Evolutionary conservation across 2,329 filamentous ascomycete species (phyloP), one percentile per base, ranked within the genome.

Genomic region (Apiospora phragmitis): DNA sequence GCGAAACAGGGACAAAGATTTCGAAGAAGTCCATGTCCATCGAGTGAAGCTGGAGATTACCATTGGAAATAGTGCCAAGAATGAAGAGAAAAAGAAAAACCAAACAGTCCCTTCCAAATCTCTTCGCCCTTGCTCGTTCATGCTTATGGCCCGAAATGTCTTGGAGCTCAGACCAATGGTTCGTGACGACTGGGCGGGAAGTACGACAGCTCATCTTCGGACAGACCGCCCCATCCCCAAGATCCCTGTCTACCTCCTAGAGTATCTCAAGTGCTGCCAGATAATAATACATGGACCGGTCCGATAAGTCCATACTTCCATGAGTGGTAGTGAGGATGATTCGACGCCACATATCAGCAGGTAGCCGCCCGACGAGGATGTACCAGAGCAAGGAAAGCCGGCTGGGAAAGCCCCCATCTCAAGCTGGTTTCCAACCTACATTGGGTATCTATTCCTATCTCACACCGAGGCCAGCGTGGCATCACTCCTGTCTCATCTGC

Each of bases 141-240:
- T 62, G 55, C 55, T 11, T 62, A 62, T 41, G 26, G 38, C 68
- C 45, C 67, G 47, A n/a, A 29, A 42, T 71, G 70, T 71, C 70
- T 71, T 65, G 65, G 65, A 49, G 70, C 68, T 69, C 66, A 65
- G 68, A 55, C 70, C 70, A 71, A 32, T 49, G 51, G 70, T 71
- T 71, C 70, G 68, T 69, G 35, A 51, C 70, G 55, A 47, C 9
- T 51, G 68, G n/a, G 49, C 49, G 32, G 62, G 65, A 65, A 62
- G 67, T 43, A 18, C 32, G 32, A 55, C 51, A 49, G 45, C 67
- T 62, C 67, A 67, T 42, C n/a, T 51, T 55, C 55, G 32, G 32
- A 12, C 32, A 62, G 55, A 59, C 51, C 51, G 29, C 16, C 16
- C 51, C 43, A 18, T 35, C 51, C 29, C 29, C 6, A 59, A 21